Evolutionary conservation across 208 protist genomes (phyloP), one percentile per base, ranked within the genome.

Genomic region (Wallacemonas sp.): DNA sequence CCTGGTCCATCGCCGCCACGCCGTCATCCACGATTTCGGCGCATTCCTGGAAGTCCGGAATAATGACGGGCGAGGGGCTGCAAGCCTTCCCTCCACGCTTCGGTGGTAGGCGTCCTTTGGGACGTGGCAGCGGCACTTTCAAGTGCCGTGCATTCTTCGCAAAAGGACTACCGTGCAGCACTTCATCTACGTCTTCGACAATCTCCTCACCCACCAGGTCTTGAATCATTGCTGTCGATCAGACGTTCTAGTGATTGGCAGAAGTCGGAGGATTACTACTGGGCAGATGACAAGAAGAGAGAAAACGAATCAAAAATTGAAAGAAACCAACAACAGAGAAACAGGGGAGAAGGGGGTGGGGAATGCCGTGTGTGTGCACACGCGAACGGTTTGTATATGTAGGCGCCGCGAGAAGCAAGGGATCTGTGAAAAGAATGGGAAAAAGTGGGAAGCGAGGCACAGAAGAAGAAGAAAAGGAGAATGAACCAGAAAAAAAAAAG

Each of bases 131-230:
- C 13, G 33, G 27, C 1, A 63, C 42, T 8, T 46, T 26, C 17
- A 79, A 6, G 27, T 70, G 58, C 2, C 54, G 63, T 26, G 63
- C 37, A 22, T 52, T 65, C 10, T 52, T 13, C 5, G 17, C 42
- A 36, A 76, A 68, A 39, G 69, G 69, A 44, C 69, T 76, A n/a
- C 61, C 68, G n/a, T 54, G 61, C 0, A 85, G 33, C 17, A 74
- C 78, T 8, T 85, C 79, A 27, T 50, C 66, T 1, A 85, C 66
- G 41, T 76, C 59, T 52, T 85, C 79, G 15, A 74, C 58, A 29
- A 85, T 82, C 37, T 79, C 75, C n/a, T 65, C 68, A 2, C 36
- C 58, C 19, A 44, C 32, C 67, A 66, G 68, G 26, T 79, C 73
- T 3, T 64, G 68, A 22, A 75, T 41, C 50, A 57, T 66, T n/a